Evolutionary conservation across 305 asterid genomes (phyloP).

Genomic region (Fraxinus albicans): DNA sequence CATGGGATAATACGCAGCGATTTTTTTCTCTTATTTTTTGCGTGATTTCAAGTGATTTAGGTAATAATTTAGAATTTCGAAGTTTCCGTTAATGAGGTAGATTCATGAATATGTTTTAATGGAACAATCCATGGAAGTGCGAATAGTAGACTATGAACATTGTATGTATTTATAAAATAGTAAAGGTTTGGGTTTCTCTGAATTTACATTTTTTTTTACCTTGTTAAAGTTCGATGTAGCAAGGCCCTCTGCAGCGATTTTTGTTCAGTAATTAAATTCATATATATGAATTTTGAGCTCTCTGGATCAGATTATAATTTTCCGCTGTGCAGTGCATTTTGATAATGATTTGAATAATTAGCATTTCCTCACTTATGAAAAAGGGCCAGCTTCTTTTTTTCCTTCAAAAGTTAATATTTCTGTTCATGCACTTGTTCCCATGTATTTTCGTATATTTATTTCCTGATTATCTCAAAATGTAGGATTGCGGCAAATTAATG

Average conservation of each 20-base stretch:
- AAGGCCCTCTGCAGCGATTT: not conserved
- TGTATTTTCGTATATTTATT: not conserved
- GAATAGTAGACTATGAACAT: not conserved
- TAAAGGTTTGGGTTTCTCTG: not conserved
- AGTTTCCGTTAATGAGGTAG: not conserved
- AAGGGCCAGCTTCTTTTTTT: not conserved
- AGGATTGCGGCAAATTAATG: not conserved
- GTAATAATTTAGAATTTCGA: not conserved
- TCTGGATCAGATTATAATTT: no score
- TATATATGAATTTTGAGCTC: no score
- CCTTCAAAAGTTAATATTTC: not conserved
- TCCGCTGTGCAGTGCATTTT: no score
- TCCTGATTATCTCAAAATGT: not conserved
- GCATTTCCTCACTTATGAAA: no score
- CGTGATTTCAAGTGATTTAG: not conserved
- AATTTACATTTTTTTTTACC: not conserved
- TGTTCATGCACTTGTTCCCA: not conserved
- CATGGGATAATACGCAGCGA: not conserved
- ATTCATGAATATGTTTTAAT: not conserved
- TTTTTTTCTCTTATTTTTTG: not conserved
- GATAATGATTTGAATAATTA: not conserved
- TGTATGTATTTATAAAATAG: not conserved
- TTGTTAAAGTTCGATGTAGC: not conserved
- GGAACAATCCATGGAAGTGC: not conserved
- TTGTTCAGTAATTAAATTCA: not conserved